Base-by-base conservation (phyloP, 257 asterid species). In the Plectranthus barbatus region DNA sequence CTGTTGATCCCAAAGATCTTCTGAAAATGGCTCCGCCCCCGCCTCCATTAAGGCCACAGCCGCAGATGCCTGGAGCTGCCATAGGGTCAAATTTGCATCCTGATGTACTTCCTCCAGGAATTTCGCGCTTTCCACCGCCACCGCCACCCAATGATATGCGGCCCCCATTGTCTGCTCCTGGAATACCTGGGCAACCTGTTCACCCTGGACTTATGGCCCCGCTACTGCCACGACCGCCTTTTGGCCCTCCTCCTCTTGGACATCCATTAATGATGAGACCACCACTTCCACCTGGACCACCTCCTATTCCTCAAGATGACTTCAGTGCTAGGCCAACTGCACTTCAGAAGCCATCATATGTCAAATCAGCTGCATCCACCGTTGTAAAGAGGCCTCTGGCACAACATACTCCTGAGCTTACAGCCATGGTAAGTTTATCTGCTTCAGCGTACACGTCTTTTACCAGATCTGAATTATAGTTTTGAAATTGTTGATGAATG, bases 361-460 rank as follows among this genome's bases (percentile, higher is more conserved):
- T 93, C 54, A 93, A 90, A 68, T 90, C 97, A 62, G 99, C 99
- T 67, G 96, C 97, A 53, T 84, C 99, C 14, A 93, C 99, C 56
- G 99, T 93, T 69, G 86, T 93, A 58, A 93, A 93, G 86, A 93
- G 96, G 81, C 99, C 97, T 74, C 84, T 93, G 67, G 99, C 99
- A 53, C 99, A 93, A 76, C 99, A 93, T 76, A 93, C 97, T 20
- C 99, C 99, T 40, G 99, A 90, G 77, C 87, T 93, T 64, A 93
- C 99, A 41, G 87, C 97, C 34, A 93, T 93, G 99, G 99, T 93
- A 70, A 82, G 87, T 68, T 77, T 40, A 11, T 59, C 47, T 61
- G 54, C 60, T 21, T 62, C 56, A 62, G 62, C 70, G 23, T 19
- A n/a, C 54, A 29, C 31, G 7, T 15, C 11, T 56, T 72, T 36